Conservation (phyloP, 768 basidiomycete genomes). For the Psilocybe sp. region DNA sequence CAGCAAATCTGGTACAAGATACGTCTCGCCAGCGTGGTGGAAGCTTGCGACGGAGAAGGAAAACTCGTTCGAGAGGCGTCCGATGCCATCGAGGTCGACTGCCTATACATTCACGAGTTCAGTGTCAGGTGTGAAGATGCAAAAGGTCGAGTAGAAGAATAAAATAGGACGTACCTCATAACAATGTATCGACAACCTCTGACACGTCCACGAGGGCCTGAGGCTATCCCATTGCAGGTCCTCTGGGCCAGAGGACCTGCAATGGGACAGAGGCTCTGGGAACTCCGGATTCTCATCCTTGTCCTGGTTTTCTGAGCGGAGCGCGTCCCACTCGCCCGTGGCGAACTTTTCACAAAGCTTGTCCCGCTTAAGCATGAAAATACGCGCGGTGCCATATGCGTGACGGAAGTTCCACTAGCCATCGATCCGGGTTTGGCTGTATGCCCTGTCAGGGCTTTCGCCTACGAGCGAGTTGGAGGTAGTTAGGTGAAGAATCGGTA, state of each 20-base stretch:
- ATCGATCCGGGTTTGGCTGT: constrained; percentile 57
- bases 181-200: constrained; percentile 54
- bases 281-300: constrained; percentile 26
- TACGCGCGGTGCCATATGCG: constrained; percentile 67
- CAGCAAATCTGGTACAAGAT: constrained; percentile 74
- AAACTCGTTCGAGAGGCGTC: constrained; percentile 78
- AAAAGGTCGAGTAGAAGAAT: no score
- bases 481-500: not conserved
- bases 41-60: constrained; percentile 72
- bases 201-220: constrained; percentile 62
- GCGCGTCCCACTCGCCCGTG: constrained; percentile 38
- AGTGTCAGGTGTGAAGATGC: no score
- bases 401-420: constrained; percentile 65
- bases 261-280: no score
- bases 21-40: constrained; percentile 80
- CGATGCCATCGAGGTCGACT: constrained; percentile 62
- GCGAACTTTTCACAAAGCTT: constrained; percentile 54
- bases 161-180: constrained; percentile 33
- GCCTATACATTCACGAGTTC: constrained; percentile 31
- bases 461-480: constrained; percentile 26
- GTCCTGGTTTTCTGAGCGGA: constrained; percentile 18
- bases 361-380: constrained; percentile 68
- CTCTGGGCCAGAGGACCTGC: no score
- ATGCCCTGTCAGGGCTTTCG: constrained; percentile 54
- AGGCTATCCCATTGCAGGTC: constrained; percentile 69